Conservation (phyloP, 148 eudicot genomes). For the Nyssa sinensis region DNA sequence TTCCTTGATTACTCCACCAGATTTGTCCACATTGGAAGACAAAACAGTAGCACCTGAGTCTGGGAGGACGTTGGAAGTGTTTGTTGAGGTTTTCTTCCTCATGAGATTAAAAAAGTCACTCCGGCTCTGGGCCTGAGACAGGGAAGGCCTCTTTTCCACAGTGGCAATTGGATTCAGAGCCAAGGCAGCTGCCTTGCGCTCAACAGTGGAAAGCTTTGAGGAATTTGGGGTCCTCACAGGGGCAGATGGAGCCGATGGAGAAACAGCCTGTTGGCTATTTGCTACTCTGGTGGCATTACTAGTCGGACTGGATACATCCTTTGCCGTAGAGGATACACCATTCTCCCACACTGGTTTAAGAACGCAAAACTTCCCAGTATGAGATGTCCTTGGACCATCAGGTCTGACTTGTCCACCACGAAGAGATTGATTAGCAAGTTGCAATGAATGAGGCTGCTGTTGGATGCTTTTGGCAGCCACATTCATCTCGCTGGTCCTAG, state of each 20-base stretch:
- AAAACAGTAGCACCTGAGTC: conserved; percentile 16
- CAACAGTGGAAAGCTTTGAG: conserved; percentile 31
- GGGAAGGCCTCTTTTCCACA: conserved; percentile 57
- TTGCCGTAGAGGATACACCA: conserved; percentile 31
- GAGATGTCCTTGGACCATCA: conserved; percentile 47
- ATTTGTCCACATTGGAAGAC: conserved; percentile 30
- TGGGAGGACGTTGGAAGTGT: conserved; percentile 12
- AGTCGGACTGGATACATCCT: conserved; percentile 45
- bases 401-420: conserved; percentile 42
- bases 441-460: conserved; percentile 41
- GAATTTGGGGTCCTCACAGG: conserved; percentile 32
- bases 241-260: conserved; percentile 32
- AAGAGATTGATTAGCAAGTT: conserved; percentile 43
- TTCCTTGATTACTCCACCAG: conserved; percentile 36
- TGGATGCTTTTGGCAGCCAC: conserved; percentile 53
- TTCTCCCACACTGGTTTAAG: conserved; percentile 73
- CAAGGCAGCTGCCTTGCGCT: conserved; percentile 44
- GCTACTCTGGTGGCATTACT: conserved; percentile 30
- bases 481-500: conserved; percentile 42
- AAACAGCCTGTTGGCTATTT: conserved; percentile 37
- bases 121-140: conserved; percentile 66
- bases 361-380: conserved; percentile 52
- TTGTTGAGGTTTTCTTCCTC: conserved; percentile 63
- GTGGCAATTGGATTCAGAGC: conserved; percentile 32
- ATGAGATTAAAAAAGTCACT: conserved; percentile 77